Evolutionary conservation across 495 filamentous ascomycete species (phyloP).

Genomic region (Talaromyces wortmannii): DNA sequence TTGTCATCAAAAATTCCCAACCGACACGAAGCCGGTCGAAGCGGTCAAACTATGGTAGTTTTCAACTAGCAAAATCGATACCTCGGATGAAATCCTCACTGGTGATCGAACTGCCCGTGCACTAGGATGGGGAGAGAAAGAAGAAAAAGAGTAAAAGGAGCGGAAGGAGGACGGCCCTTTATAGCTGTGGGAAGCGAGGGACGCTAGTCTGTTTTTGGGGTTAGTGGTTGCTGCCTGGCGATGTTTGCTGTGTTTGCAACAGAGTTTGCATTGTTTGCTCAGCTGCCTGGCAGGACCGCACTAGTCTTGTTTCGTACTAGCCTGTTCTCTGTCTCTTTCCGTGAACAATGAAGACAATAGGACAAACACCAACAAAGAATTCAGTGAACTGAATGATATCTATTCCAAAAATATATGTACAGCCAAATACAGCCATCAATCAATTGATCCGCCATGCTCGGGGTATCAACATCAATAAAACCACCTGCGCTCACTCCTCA

Average conservation of each 20-base stretch:
- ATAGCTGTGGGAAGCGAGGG: constrained; percentile 8
- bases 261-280: background rate
- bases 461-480: background rate
- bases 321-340: too few species aligned
- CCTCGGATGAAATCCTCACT: constrained; percentile 53
- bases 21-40: constrained; percentile 36
- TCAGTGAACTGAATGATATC: background rate
- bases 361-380: too few species aligned
- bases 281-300: too few species aligned
- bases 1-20: constrained; percentile 43
- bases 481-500: constrained; percentile 54
- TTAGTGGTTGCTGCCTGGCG: background rate
- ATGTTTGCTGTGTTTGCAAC: background rate
- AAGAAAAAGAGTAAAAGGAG: constrained; percentile 20
- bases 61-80: constrained; percentile 56
- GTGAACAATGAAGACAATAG: too few species aligned
- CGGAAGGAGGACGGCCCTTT: constrained; percentile 8
- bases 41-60: constrained; percentile 46
- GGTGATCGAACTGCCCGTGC: constrained; percentile 50
- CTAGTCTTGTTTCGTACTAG: too few species aligned
- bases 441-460: background rate
- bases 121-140: constrained; percentile 41
- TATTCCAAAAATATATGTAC: background rate
- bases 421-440: background rate
- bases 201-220: constrained; percentile 16